Percentiles rank a stretch among this genome's conserved stretches.
Evolutionary conservation across 192 early-diverging fungal species (phyloP).

Genomic region (Backusella australiensis): DNA sequence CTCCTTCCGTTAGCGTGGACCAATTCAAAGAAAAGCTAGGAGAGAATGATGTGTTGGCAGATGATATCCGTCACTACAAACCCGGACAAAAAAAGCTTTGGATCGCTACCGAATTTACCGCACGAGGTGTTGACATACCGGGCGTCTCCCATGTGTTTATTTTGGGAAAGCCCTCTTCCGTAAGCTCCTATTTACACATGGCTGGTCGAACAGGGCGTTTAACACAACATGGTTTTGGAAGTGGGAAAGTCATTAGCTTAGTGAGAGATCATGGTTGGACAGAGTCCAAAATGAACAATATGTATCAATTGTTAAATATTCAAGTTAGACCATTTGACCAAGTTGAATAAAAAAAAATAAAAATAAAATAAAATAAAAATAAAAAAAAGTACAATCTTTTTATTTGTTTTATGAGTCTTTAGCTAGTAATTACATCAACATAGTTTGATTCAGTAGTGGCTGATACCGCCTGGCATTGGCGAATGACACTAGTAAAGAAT

Average conservation of each 20-base stretch:
- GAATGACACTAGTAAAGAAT: conserved; percentile 6
- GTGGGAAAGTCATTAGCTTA: conserved; percentile 46
- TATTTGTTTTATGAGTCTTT: background rate
- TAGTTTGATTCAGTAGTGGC: background rate
- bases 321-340: conserved; percentile 10
- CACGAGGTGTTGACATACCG: conserved; percentile 84
- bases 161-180: conserved; percentile 67
- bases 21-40: conserved; percentile 31
- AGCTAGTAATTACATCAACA: background rate
- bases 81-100: background rate
- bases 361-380: no score
- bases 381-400: background rate
- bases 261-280: conserved; percentile 40
- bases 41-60: conserved; percentile 30
- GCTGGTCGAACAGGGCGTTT: conserved; percentile 83
- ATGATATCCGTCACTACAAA: conserved; percentile 38
- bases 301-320: conserved; percentile 41
- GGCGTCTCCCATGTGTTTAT: conserved; percentile 79
- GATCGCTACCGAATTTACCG: conserved; percentile 70
- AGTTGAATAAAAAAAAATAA: conserved; percentile 18
- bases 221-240: conserved; percentile 48
- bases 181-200: conserved; percentile 82
- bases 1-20: conserved; percentile 33
- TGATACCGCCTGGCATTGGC: background rate
- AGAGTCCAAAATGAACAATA: conserved; percentile 38